Base-by-base conservation (phyloP, 2,329 filamentous ascomycete genomes). In the Aphanocladium album region DNA sequence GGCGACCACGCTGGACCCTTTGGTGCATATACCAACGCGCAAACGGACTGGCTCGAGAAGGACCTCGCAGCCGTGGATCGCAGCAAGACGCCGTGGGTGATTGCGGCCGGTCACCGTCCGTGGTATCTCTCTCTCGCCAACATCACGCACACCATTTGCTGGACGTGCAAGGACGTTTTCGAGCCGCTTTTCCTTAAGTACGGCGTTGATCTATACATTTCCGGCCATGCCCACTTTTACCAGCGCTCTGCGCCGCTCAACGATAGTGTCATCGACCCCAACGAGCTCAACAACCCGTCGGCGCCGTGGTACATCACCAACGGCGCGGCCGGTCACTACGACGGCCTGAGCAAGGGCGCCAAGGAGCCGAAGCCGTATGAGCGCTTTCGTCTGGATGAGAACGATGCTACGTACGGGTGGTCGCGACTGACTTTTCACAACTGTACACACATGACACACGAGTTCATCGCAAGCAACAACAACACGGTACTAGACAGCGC, bases 391-490 rank as follows among this genome's bases (percentile, higher is more conserved):
- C 66, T 70, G 8, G 69, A 68, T 57, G 67, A 67, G 14, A 60
- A 62, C 46, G 68, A 76, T 54, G 66, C 65, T 12, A 70, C 66
- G 7, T 78, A 75, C 61, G 72, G 74, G 25, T 77, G 73, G 71
- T 71, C 67, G 50, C 68, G 65, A 46, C 64, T 78, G 49, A 74
- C 70, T 2, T 75, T 78, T 62, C 73, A 76, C 65, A 77, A 77
- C 64, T 67, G 68, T 55, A 72, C 73, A 3, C 74, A 77, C 62
- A 45, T 77, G 66, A 73, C 70, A 16, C 72, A 74, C 62, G 69
- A 76, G 23, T 73, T 73, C 51, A 63, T 77, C 23, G 67, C 68
- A 23, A 69, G 65, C 62, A 67, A 60, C 16, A 73, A 71, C 62
- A 64, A 65, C 50, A 62, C 62, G 30, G 70, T 74, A 1, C 54